Conservation (phyloP, 352 stramenopile genomes). For the Pythium utonaiense region DNA sequence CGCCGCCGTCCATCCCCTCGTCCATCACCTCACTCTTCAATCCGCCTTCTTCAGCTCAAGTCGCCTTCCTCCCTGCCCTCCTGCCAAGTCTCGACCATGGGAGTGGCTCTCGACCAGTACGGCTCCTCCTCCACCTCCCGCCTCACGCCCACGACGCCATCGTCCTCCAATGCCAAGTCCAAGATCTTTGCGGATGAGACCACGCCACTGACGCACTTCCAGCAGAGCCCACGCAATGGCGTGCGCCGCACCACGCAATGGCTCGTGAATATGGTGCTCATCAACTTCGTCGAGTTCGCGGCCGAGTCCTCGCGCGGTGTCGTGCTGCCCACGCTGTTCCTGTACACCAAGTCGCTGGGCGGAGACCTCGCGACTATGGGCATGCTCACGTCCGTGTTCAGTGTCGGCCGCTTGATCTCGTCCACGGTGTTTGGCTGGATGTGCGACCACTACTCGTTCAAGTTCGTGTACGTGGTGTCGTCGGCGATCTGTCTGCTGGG, state of each 20-base stretch:
- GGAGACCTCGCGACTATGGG: constrained; percentile 53
- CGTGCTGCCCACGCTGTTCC: constrained; percentile 66
- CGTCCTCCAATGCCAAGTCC: neutral
- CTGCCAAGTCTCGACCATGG: neutral
- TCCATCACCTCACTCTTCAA: constrained; percentile 9
- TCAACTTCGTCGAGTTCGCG: constrained; percentile 54
- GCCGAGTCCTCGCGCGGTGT: constrained; percentile 57
- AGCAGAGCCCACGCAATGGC: neutral
- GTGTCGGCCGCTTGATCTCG: constrained; percentile 51
- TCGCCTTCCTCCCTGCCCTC: neutral
- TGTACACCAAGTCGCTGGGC: constrained; percentile 52
- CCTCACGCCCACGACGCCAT: neutral
- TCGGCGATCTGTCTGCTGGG: constrained; percentile 38
- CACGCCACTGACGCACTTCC: constrained; percentile 2
- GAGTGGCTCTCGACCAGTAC: neutral
- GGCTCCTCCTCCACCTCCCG: neutral
- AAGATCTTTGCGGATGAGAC: neutral
- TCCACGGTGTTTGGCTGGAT: constrained; percentile 62
- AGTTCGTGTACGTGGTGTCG: constrained; percentile 56
- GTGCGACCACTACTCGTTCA: constrained; percentile 58
- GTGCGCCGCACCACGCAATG: no score
- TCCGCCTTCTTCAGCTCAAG: constrained; percentile 1
- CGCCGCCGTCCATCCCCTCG: neutral
- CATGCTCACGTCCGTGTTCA: constrained; percentile 64
- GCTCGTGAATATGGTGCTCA: no score